phyloP scores from a whole-genome alignment of 2,329 filamentous ascomycete genomes.

The Emergomyces africanus region DNA sequence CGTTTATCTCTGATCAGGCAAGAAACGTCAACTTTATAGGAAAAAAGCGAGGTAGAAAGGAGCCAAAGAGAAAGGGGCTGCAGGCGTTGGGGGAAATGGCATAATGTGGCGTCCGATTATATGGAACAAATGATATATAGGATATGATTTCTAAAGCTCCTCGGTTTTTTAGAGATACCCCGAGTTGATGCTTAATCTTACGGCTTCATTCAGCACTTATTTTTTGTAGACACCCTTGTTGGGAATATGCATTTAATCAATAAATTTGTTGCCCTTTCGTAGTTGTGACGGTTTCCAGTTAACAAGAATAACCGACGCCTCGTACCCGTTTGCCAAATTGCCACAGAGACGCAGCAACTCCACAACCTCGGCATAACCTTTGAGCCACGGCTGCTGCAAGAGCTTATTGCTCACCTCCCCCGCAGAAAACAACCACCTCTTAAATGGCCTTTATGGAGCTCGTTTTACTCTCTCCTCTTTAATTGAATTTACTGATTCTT shows the following conservation, averaged over 20 bases:
- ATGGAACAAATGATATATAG: constrained; percentile 7
- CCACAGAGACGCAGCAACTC: neutral
- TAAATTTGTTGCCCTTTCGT: neutral
- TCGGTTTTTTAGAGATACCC: constrained; percentile 38
- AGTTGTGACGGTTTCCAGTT: neutral
- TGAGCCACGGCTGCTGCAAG: neutral
- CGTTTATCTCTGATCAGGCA: neutral
- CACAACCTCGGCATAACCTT: neutral
- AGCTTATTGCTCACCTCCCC: neutral
- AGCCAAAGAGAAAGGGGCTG: neutral
- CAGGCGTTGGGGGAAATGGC: constrained; percentile 7
- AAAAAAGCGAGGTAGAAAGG: neutral
- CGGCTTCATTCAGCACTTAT: constrained; percentile 10
- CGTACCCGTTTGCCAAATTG: neutral
- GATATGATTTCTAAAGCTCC: constrained; percentile 32
- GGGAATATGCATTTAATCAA: neutral
- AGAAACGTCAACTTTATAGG: neutral
- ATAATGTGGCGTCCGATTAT: constrained; percentile 10
- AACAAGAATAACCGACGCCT: neutral
- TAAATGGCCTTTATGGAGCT: neutral
- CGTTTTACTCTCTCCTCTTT: neutral
- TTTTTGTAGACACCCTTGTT: neutral
- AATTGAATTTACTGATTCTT: neutral
- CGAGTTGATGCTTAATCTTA: constrained; percentile 37
- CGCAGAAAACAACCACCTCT: neutral